Base-by-base conservation (phyloP, 108 stramenopile genomes). In the Chaetoceros tenuissimus region DNA sequence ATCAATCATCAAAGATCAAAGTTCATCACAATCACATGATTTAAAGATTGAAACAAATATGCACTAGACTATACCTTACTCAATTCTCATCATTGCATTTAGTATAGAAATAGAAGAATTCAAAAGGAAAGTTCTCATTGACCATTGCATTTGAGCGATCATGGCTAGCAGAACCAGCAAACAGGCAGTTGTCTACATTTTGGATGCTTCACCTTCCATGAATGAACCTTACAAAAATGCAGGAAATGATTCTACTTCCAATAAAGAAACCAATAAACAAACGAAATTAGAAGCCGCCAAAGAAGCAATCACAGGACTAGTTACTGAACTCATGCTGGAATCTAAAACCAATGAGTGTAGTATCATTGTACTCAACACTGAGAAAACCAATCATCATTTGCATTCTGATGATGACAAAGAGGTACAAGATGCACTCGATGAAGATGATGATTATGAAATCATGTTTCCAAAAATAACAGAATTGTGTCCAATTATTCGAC, bases 131-230 rank as follows among this genome's bases (percentile, higher is more conserved):
- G 34, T 40, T 5, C 34, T 13, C 34, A 5, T 40, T 40, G 34
- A 5, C 5, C 34, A 10, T 40, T 13, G 5, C 13, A 5, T 10
- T 13, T 13, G 34, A 40, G 8, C 34, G n/a, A n/a, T n/a, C n/a
- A n/a, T n/a, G n/a, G n/a, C n/a, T n/a, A n/a, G n/a, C 43, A 8
- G 43, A 44, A 49, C 16, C 29, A 49, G 46, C 53, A 89, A 86
- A 66, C 78, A 90, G 70, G 85, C 85, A 0, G 77, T 85, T 20
- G 74, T 87, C 0, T 76, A 82, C 56, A 60, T 86, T 24, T 49
- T 90, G 48, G 89, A 90, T 54, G 53, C 85, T 27, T 74, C 68
- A 53, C 62, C 67, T 45, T 65, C 82, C 51, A 90, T 90, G 88
- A 66, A 67, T 48, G 44, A 46, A 10, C 68, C 68, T 20, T 77